These are phyloP conservation scores for Cladosporium sp. DNA, from an alignment of 2,329 filamentous ascomycete genomes.

Conservation along the genomic window DNA sequence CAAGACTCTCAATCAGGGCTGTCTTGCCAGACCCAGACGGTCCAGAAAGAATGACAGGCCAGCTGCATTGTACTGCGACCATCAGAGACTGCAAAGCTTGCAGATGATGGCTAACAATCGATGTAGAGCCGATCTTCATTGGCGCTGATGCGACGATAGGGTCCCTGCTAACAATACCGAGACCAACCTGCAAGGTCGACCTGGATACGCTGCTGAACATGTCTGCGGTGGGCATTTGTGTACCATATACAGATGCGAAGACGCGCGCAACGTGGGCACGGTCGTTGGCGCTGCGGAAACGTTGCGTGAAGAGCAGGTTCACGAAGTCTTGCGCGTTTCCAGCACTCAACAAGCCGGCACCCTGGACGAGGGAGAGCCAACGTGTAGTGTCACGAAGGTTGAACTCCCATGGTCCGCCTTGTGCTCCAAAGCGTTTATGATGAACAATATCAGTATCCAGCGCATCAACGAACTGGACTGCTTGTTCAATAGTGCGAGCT, in stretches of 20 bases:
- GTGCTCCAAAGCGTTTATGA: constrained; percentile 53
- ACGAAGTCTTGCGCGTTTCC: constrained; percentile 71
- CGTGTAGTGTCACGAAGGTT: constrained; percentile 87
- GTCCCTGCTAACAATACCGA: constrained; percentile 68
- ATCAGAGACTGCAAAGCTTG: constrained; percentile 81
- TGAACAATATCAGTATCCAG: constrained; percentile 71
- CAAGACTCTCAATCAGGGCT: constrained; percentile 73
- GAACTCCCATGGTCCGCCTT: constrained; percentile 87
- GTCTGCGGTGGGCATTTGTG: constrained; percentile 46
- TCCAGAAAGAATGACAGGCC: constrained; percentile 87
- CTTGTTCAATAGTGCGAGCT: constrained; percentile 58
- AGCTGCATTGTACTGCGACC: constrained; percentile 79
- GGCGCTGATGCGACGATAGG: constrained; percentile 10
- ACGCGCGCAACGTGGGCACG: constrained; percentile 63
- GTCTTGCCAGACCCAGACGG: constrained; percentile 86
- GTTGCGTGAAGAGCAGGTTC: constrained; percentile 78
- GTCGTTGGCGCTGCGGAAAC: constrained; percentile 76
- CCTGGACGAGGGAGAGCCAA: constrained; percentile 60
- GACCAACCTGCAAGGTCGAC: constrained; percentile 72
- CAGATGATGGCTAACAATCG: constrained; percentile 53
- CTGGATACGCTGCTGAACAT: constrained; percentile 71
- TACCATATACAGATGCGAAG: constrained; percentile 65
- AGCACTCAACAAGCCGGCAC: constrained; percentile 57
- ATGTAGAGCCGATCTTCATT: neutral
- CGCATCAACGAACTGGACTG: constrained; percentile 79